Evolutionary conservation across 164 flowering plant genomes (phyloP), one percentile per base, ranked within the genome.

Genomic region (Stephania yunnanensis): DNA sequence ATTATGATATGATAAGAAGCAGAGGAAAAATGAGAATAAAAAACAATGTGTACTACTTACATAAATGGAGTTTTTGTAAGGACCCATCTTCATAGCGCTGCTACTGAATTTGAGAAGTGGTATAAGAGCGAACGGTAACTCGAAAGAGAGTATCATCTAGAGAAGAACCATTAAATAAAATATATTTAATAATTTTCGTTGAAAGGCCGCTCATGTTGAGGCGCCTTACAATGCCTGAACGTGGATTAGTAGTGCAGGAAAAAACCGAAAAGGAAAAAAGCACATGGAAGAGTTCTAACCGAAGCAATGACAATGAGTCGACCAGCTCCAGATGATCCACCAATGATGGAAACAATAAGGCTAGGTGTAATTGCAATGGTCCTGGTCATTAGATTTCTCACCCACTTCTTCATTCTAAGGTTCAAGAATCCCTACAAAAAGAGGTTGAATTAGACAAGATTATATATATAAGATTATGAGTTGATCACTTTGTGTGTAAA

Each of bases 91-190:
- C 73, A 89, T 87, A 31, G 80, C 17, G 69, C 95, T 86, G 87
- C 95, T 93, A 75, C 98, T 95, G 85, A 95, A 93, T 77, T 93
- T 95, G 44, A 95, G 95, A 31, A 95, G 95, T 2, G 99, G 99
- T 67, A 95, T 90, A 8, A 95, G 89, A 63, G 94, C 94, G 78
- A 95, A 95, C 20, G 99, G 99, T 22, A 95, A 94, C 69, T 95
- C 97, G 73, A 95, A 93, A 4, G 98, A 95, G 19, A 95, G 83
- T 74, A 95, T 93, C 97, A 95, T 95, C 99, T 95, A 89, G 76
- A 89, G 76, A 84, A 44, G 42, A 75, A 44, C 36, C 63, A 66
- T 75, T 71, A 36, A n/a, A 65, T 36, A 36, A 36, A 36, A 36
- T 36, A 36, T 36, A 36, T 36, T 36, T 36, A 36, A 36, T 36